Evolutionary conservation across 1,139 yeast genomes (phyloP), one percentile per base, ranked within the genome.

Genomic region (Kodamaea ohmeri): DNA sequence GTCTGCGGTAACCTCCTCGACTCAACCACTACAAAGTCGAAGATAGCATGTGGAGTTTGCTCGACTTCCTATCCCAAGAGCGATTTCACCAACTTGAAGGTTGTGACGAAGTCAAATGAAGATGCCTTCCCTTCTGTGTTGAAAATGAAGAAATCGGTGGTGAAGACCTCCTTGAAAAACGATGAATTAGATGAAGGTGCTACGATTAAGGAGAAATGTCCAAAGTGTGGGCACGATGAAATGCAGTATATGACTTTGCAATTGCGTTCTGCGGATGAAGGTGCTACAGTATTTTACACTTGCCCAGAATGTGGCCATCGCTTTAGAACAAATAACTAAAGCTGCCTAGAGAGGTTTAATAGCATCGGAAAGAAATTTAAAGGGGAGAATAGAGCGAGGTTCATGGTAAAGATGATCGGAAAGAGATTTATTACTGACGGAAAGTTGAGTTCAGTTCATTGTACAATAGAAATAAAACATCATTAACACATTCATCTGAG

Each of bases 231-330:
- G 36, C 78, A 90, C 62, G 97, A 92, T 55, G 97, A 92, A 64
- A 94, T 94, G 98, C 92, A 83, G 59, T 92, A 92, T 62, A 97
- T 92, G 58, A 92, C 98, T 7, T 71, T 92, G 53, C 99, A 92
- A 65, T 76, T 92, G 52, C 80, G 99, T 68, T 86, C 96, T 38
- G 99, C 98, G 2, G 99, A 92, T 74, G 99, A 92, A 74, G 99
- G 98, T 72, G 94, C 94, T 21, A 85, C 95, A 5, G 94, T 85
- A 22, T 94, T 92, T 60, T 94, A 92, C 66, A 90, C 98, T 1
- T 92, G 98, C 71, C 84, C 95, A 2, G 69, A 76, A 36, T 92
- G 99, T 73, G 92, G 92, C 32, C 88, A 90, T 73, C 79, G 88
- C 56, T 90, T 86, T 71, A 83, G 97, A 71, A 88, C 96, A 34